Evolutionary conservation across 768 basidiomycete species (phyloP).

Genomic region (Harrya chromipes): DNA sequence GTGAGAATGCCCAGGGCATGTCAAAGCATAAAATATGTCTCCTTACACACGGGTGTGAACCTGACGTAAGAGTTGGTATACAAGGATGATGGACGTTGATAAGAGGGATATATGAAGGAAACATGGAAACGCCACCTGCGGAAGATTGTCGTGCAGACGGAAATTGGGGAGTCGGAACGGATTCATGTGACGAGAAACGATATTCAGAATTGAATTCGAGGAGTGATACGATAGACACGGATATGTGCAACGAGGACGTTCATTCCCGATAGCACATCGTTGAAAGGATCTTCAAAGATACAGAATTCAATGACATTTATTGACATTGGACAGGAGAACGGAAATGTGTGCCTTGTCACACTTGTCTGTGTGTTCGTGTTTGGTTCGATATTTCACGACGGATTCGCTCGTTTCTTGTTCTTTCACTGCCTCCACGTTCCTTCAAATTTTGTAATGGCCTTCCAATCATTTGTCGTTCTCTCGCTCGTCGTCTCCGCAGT

Average conservation of each 20-base stretch:
- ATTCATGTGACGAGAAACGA: conserved; percentile 17
- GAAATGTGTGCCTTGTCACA: no score
- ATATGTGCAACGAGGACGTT: neutral
- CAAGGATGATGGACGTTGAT: no score
- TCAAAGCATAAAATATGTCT: conserved; percentile 1
- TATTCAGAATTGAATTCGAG: no score
- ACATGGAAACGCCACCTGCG: no score
- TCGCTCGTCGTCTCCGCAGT: conserved; percentile 50
- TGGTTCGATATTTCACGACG: neutral
- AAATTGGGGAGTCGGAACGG: conserved; percentile 7
- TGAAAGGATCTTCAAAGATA: no score
- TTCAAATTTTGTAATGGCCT: conserved; percentile 34
- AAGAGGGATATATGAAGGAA: no score
- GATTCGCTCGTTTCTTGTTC: no score
- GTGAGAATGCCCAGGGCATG: conserved; percentile 6
- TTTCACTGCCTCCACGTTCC: conserved; percentile 20
- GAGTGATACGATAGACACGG: no score
- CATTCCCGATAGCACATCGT: conserved; percentile 15
- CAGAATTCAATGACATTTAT: no score
- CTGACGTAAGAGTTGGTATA: no score
- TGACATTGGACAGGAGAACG: no score
- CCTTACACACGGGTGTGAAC: neutral
- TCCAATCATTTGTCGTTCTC: conserved; percentile 53
- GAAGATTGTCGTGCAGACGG: neutral
- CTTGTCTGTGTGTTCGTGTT: conserved; percentile 16